Conservation (phyloP, 202 grass and related monocot species). For the Carex sylvatica region DNA sequence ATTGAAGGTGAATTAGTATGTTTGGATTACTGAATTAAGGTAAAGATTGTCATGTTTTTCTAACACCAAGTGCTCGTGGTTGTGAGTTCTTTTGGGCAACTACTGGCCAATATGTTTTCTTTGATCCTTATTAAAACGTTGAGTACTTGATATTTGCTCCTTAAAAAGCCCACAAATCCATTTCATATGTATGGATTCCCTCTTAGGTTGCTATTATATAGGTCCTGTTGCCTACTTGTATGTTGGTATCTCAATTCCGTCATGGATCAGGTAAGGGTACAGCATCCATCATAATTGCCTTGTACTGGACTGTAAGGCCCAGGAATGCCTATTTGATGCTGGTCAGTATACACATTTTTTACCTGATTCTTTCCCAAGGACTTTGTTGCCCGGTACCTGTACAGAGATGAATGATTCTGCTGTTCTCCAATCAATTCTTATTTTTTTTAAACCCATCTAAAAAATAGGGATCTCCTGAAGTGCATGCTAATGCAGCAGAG, state of each 20-base stretch:
- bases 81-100: background rate
- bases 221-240: background rate
- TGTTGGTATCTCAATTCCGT: background rate
- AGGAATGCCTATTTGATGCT: background rate
- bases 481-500: conserved; percentile 80
- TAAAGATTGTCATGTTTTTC: background rate
- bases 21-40: background rate
- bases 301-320: background rate
- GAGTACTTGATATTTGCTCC: background rate
- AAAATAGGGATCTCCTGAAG: conserved; percentile 77
- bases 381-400: background rate
- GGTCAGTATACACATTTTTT: background rate
- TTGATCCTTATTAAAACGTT: background rate
- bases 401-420: background rate
- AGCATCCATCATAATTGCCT: background rate
- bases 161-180: background rate
- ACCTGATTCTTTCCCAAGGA: background rate
- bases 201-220: background rate
- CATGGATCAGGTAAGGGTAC: background rate
- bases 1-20: background rate
- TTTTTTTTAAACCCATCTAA: background rate
- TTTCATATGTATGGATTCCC: conserved; percentile 2
- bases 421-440: background rate
- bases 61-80: background rate
- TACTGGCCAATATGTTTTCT: no score